Evolutionary conservation across 2,329 filamentous ascomycete genomes (phyloP), one percentile per base, ranked within the genome.

Genomic region (Coniochaeta pulveracea): DNA sequence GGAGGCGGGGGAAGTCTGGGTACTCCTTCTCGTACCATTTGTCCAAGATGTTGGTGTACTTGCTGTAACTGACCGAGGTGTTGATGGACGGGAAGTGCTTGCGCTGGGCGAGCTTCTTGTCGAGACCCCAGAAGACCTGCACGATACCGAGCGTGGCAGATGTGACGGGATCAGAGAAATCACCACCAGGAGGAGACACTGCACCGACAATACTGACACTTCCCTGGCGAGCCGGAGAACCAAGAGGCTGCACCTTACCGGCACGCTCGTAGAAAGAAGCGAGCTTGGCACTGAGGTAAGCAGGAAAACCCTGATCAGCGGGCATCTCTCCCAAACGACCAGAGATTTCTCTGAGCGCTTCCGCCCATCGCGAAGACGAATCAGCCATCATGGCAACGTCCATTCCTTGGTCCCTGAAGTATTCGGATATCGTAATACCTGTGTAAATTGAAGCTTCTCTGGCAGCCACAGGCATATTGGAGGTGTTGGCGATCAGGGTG

Each of bases 21-120:
- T 81, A 84, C 48, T 94, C 71, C 68, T 93, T 85, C 57, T 89
- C 80, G 63, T 98, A 98, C 69, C 76, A 96, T 59, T 82, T 86
- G 64, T 96, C 86, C 34, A 98, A 73, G 26, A 84, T 71, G 40
- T 58, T 77, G 28, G 80, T 93, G 67, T 98, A 98, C 68, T 98
- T 98, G 72, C 80, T 89, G 76, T 98, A 98, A 44, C 85, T 94
- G 45, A 85, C 66, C 14, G 77, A 76, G 7, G 91, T 96, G 69
- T 98, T 98, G 68, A 98, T 88, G 19, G 88, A 95, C 5, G 91
- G 91, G 72, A 98, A 98, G 63, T 98, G 91, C 67, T 98, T 98
- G 50, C 91, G 80, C 65, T 96, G 91, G 15, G 91, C 91, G 39
- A 98, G 80, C 70, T 96, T 96, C 80, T 98, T 96, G 71, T 98